Evolutionary conservation across 257 asterid genomes (phyloP).

Genomic region (Solanum chilense): DNA sequence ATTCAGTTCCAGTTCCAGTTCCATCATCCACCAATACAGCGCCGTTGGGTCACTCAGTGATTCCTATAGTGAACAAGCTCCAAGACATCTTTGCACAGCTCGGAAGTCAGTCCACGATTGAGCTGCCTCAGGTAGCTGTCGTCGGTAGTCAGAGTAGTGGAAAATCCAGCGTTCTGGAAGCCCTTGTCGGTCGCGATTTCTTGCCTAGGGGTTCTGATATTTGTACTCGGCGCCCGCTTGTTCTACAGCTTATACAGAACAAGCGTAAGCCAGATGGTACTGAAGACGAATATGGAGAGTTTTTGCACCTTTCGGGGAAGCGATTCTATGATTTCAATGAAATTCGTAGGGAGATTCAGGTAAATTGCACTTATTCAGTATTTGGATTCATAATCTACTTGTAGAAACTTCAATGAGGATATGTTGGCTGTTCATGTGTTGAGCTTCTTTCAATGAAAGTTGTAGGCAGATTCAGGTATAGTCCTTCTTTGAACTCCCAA

Average conservation of each 20-base stretch:
- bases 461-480: not conserved
- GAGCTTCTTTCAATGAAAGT: not conserved
- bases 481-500: not conserved
- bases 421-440: not conserved
- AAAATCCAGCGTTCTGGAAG: slow-evolving; percentile 93
- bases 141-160: slow-evolving; percentile 99
- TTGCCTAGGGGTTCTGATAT: slow-evolving; percentile 86
- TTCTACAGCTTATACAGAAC: slow-evolving; percentile 66
- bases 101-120: slow-evolving; percentile 67
- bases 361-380: not conserved
- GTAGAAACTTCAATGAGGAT: not conserved
- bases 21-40: slow-evolving; percentile 12
- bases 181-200: slow-evolving; percentile 95
- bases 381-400: not conserved
- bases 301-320: slow-evolving; percentile 66
- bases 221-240: slow-evolving; percentile 90
- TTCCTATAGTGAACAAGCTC: slow-evolving; percentile 76
- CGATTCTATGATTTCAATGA: slow-evolving; percentile 61
- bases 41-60: slow-evolving; percentile 63
- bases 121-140: slow-evolving; percentile 95
- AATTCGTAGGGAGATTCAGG: slow-evolving; percentile 81
- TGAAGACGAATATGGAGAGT: slow-evolving; percentile 92
- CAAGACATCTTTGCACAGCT: slow-evolving; percentile 87
- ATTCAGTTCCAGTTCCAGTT: slow-evolving; percentile 7
- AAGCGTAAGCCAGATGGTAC: slow-evolving; percentile 41